Base-by-base conservation (phyloP, 2,329 filamentous ascomycete genomes). In the Thielaviopsis musarum region DNA sequence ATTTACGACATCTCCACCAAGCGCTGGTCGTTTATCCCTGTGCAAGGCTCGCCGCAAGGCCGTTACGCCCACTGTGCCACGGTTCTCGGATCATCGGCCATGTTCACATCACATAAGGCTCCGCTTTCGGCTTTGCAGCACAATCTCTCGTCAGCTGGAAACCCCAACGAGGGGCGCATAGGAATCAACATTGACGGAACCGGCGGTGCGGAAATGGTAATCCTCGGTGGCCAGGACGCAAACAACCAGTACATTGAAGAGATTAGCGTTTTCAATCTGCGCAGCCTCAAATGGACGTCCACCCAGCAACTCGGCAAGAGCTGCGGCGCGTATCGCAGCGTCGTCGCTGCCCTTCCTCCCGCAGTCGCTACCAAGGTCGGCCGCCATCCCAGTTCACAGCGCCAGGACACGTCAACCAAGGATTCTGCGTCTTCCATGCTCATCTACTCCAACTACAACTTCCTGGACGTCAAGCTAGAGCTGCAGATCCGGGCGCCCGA, bases 171-270 rank as follows among this genome's bases (percentile, higher is more conserved):
- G 67, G 91, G 91, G 17, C 82, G 86, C 2, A 84, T 96, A 60
- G 91, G 91, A 2, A 85, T 95, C 61, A 86, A 87, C 63, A 83
- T 97, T 62, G 91, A 98, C 70, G 91, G 93, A 0, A 82, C 83
- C 21, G 93, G 93, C 17, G 93, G 93, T 34, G 89, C 93, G 1
- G 91, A 98, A 70, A 96, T 98, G 91, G 81, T 98, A 5, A 85
- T 98, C 15, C 91, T 97, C 7, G 93, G 93, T 62, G 93, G 93
- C 0, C 93, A 98, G 70, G 93, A 98, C 68, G 93, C 88, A 58
- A 85, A 86, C n/a, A 98, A 98, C 70, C 91, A 95, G 70, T 98
- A 98, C 68, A 98, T 98, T 65, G 91, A 98, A 71, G 90, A 98
- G 71, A 94, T 98, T 64, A 97, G 90, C 69, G 89, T 98, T 2